Conservation (phyloP, 306 rosid genomes). For the Lupinus albus region DNA sequence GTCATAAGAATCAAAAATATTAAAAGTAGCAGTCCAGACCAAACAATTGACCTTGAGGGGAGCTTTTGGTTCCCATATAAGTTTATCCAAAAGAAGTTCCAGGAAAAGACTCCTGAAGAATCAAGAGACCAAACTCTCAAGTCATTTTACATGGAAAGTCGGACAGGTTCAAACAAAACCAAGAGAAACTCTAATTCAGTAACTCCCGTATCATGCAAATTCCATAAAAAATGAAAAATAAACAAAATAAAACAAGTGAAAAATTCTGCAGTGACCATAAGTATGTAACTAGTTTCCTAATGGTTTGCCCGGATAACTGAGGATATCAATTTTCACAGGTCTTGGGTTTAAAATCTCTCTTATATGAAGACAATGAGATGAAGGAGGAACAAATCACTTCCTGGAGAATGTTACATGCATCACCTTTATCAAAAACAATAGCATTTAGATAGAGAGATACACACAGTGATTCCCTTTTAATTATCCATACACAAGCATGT, state of each 20-base stretch:
- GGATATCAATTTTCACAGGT: constrained; percentile 12
- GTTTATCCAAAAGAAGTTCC: too few species aligned
- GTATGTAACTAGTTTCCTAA: constrained; percentile 17
- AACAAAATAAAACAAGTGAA: constrained; percentile 25
- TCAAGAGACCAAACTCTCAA: too few species aligned
- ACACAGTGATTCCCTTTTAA: constrained; percentile 30
- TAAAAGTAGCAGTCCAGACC: too few species aligned
- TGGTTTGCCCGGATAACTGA: constrained; percentile 11
- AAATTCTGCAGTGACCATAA: constrained; percentile 29
- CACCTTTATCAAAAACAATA: constrained; percentile 28
- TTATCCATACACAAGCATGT: not conserved
- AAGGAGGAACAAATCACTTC: constrained; percentile 15
- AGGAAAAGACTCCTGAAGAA: too few species aligned
- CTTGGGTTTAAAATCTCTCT: constrained; percentile 28
- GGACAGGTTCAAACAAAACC: too few species aligned
- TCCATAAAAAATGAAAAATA: not conserved
- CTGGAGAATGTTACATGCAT: constrained; percentile 5
- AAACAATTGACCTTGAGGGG: too few species aligned
- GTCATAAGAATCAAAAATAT: too few species aligned
- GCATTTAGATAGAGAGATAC: constrained; percentile 28
- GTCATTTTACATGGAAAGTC: too few species aligned
- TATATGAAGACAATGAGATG: constrained; percentile 16
- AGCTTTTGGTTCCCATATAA: too few species aligned
- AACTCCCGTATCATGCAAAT: too few species aligned
- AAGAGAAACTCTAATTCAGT: too few species aligned